Evolutionary conservation across 148 eudicot genomes (phyloP).

Genomic region (Heliamphora exappendiculata): DNA sequence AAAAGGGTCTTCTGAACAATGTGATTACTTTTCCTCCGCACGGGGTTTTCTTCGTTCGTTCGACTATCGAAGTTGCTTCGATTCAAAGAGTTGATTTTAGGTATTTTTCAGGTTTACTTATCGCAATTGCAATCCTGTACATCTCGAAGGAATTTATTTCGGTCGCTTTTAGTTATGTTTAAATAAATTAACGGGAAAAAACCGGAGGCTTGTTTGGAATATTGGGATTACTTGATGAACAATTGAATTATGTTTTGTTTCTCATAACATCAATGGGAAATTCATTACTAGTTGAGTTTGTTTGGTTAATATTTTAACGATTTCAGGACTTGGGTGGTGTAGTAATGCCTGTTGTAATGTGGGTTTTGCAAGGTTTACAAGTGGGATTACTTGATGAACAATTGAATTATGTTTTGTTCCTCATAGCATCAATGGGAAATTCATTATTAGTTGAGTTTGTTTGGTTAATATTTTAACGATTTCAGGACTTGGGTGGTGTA

Average conservation of each 20-base stretch:
- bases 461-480: not conserved
- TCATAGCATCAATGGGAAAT: not conserved
- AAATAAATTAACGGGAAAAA: not conserved
- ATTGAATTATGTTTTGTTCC: not conserved
- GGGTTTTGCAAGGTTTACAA: conserved; percentile 56
- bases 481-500: not conserved
- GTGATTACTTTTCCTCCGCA: conserved; percentile 88
- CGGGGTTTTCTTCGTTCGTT: conserved; percentile 90
- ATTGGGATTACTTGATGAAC: not conserved
- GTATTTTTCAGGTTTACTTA: conserved; percentile 19
- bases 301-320: not conserved
- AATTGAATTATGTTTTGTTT: not conserved
- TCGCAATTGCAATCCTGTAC: not conserved
- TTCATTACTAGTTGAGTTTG: not conserved
- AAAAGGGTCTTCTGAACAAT: conserved; percentile 47
- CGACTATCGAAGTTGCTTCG: conserved; percentile 62
- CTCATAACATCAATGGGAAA: not conserved
- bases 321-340: not conserved
- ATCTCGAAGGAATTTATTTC: not conserved
- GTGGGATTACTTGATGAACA: conserved; percentile 14
- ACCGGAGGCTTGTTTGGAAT: not conserved
- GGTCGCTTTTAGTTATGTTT: not conserved
- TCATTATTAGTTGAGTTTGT: not conserved
- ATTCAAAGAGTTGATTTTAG: conserved; percentile 75
- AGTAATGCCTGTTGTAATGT: not conserved